phyloP scores from a whole-genome alignment of 805 yeast genomes.

The Candida maltosa region DNA sequence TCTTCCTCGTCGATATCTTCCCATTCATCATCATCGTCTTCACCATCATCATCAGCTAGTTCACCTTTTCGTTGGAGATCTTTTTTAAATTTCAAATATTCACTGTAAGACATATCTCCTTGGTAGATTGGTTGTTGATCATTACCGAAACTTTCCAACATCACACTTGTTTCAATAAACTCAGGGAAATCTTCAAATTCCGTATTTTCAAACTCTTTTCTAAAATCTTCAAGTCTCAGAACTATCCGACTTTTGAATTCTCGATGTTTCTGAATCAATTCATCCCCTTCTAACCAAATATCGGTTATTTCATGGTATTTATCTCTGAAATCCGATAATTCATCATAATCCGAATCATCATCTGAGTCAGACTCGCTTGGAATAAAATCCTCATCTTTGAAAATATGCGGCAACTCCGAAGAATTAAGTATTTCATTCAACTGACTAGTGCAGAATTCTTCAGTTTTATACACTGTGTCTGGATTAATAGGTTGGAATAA shows the following conservation, averaged over 20 bases:
- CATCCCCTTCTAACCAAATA: slow-evolving; percentile 18
- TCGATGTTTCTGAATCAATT: slow-evolving; percentile 1
- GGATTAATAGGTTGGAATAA: neutral
- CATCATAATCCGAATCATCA: slow-evolving; percentile 4
- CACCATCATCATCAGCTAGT: neutral
- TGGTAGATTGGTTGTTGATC: slow-evolving; percentile 3
- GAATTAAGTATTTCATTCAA: slow-evolving; percentile 5
- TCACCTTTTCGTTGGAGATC: slow-evolving; percentile 1
- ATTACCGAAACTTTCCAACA: slow-evolving; percentile 10
- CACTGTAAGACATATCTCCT: slow-evolving; percentile 6
- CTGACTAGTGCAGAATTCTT: slow-evolving; percentile 14
- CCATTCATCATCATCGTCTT: slow-evolving; percentile 4
- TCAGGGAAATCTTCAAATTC: slow-evolving; percentile 73
- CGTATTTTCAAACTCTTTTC: slow-evolving; percentile 29
- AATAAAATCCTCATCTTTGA: slow-evolving; percentile 1
- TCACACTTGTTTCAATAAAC: slow-evolving; percentile 11
- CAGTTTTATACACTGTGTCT: no score
- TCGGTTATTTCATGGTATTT: slow-evolving; percentile 4
- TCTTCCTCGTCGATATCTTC: slow-evolving; percentile 3
- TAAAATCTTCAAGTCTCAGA: neutral
- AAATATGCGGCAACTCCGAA: neutral
- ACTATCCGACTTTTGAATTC: slow-evolving; percentile 1
- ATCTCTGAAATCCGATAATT: slow-evolving; percentile 5
- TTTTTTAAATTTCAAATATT: slow-evolving; percentile 5
- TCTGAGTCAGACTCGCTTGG: slow-evolving; percentile 4